Evolutionary conservation across 495 filamentous ascomycete species (phyloP), one percentile per base, ranked within the genome.

Genomic region (Cryomyces antarcticus): DNA sequence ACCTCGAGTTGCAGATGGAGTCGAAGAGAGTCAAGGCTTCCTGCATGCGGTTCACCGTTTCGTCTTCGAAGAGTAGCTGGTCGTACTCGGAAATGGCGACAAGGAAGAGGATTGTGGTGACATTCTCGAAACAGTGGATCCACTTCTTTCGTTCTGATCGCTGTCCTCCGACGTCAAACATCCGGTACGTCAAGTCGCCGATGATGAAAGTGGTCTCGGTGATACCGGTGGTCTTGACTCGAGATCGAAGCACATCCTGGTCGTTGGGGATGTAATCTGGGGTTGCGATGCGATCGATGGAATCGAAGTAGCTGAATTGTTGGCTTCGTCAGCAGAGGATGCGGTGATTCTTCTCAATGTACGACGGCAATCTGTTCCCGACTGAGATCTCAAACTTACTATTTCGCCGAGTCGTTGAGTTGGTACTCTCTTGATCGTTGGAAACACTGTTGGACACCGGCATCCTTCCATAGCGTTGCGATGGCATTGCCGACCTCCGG

Each of bases 41-140:
- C 62, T 96, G 92, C 89, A 97, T 97, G 69, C 92, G 89, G 70
- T 97, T 97, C 66, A 82, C 77, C 4, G 77, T 82, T 63, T 82
- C 77, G 49, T 97, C 89, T 62, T 97, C 89, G 3, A 96, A 83
- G 17, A 97, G 64, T 52, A 88, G 88, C 61, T 97, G 89, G 57
- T 97, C 89, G 56, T 96, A 97, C 33, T 88, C 89, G 46, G 85
- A 93, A 49, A 97, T 78, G 31, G 89, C 89, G 40, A 93, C 89
- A 54, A 97, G 72, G 63, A 97, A 97, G 38, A 97, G 68, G 33
- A 97, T 67, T 56, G 80, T 81, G 44, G 84, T 87, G 48, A 97
- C 89, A 53, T 93, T 93, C 55, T 97, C 89, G 58, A 97, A 97
- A 62, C 89, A 95, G 57, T 97, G 89, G 50, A 97, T 95, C 89